Evolutionary conservation across 768 basidiomycete species (phyloP).

Genomic region (Boletus vermiculosoides): DNA sequence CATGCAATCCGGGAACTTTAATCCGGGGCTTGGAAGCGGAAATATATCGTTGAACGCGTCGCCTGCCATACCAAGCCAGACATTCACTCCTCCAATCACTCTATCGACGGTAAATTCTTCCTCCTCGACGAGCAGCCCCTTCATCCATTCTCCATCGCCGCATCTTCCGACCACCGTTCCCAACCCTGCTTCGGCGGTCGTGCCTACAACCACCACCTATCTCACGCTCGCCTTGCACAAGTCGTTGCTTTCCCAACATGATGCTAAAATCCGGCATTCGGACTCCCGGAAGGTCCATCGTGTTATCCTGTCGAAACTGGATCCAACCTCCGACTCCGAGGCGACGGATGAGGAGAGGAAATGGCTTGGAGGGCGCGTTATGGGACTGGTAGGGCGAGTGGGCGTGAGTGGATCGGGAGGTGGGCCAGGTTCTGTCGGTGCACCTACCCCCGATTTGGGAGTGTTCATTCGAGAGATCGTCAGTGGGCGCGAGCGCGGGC

Average conservation of each 20-base stretch:
- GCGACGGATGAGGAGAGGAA: slow-evolving; percentile 32
- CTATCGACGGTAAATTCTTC: slow-evolving; percentile 8
- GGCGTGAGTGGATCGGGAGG: slow-evolving; percentile 33
- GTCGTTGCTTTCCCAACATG: slow-evolving; percentile 28
- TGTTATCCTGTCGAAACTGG: slow-evolving; percentile 59
- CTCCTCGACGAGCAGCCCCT: slow-evolving; percentile 9
- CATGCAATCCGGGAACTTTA: slow-evolving; percentile 14
- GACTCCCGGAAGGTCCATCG: slow-evolving; percentile 64
- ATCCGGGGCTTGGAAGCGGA: slow-evolving; percentile 8
- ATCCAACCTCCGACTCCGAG: slow-evolving; percentile 35
- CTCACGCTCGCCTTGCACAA: slow-evolving; percentile 28
- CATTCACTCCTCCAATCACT: slow-evolving; percentile 2
- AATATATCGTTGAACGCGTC: slow-evolving; percentile 20
- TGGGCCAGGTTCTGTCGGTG: slow-evolving; percentile 43
- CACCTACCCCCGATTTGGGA: slow-evolving; percentile 51
- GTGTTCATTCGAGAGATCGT: slow-evolving; percentile 48
- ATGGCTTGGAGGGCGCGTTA: slow-evolving; percentile 33
- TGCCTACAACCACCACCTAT: slow-evolving; percentile 9
- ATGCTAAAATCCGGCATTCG: slow-evolving; percentile 32
- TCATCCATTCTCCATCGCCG: neutral
- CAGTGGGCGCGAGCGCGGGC: slow-evolving; percentile 31
- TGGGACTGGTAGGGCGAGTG: slow-evolving; percentile 40
- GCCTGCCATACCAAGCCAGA: slow-evolving; percentile 9
- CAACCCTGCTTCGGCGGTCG: neutral
- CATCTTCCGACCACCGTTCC: slow-evolving; percentile 20